Conservation (phyloP, 75 land plant genomes). For the Chamaecyparis obtusa region DNA sequence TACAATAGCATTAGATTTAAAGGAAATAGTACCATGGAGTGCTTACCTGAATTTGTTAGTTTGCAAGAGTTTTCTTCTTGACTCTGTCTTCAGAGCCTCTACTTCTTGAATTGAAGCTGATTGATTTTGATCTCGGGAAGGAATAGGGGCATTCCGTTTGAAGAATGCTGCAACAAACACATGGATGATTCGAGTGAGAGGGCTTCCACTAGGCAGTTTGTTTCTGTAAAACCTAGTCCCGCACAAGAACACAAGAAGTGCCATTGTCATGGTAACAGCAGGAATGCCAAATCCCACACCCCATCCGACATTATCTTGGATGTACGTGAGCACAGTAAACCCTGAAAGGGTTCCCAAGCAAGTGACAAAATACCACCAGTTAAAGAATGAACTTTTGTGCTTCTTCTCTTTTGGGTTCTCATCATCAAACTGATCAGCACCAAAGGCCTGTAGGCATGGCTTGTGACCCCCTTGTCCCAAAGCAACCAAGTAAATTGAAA, state of each 20-base stretch:
- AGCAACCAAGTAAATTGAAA: constrained; percentile 47
- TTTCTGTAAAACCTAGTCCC: constrained; percentile 44
- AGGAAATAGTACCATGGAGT: not conserved
- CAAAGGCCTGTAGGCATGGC: constrained; percentile 84
- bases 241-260: constrained; percentile 39
- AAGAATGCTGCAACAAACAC: constrained; percentile 26
- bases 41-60: constrained; percentile 29
- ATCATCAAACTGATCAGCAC: constrained; percentile 77
- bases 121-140: not conserved
- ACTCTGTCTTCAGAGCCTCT: constrained; percentile 8
- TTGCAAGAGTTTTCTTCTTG: constrained; percentile 15
- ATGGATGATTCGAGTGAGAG: constrained; percentile 28
- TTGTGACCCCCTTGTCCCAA: constrained; percentile 73
- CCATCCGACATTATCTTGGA: constrained; percentile 72
- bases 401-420: constrained; percentile 25
- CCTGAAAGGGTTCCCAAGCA: constrained; percentile 24
- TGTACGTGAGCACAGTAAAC: constrained; percentile 30
- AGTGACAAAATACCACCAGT: constrained; percentile 71
- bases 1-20: not conserved
- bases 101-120: constrained; percentile 7
- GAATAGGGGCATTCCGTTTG: constrained; percentile 4
- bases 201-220: constrained; percentile 27
- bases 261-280: constrained; percentile 24
- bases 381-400: constrained; percentile 65
- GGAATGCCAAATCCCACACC: constrained; percentile 56